Evolutionary conservation across 1,284 basidiomycete species (phyloP).

Genomic region (Ustilago sp.): DNA sequence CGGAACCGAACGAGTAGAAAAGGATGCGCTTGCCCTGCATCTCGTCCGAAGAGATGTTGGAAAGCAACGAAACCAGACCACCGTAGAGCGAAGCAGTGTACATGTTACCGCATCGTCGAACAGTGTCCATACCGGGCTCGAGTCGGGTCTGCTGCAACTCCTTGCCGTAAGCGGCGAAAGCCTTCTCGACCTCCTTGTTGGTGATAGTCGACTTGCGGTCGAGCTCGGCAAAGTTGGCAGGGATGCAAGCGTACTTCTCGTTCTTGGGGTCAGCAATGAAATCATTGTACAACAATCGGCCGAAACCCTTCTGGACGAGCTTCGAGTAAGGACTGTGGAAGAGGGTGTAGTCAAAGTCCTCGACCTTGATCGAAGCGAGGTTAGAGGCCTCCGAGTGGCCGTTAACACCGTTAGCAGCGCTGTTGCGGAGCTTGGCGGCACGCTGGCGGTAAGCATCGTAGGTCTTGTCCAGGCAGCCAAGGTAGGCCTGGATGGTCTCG

Average conservation of each 20-base stretch:
- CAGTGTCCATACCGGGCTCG: conserved; percentile 67
- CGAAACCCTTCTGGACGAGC: conserved; percentile 96
- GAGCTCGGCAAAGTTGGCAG: conserved; percentile 75
- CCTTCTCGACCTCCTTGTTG: conserved; percentile 95
- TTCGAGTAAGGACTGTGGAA: conserved; percentile 93
- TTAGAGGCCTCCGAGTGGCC: conserved; percentile 49
- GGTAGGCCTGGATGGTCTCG: conserved; percentile 93
- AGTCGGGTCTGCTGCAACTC: conserved; percentile 53
- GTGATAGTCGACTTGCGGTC: conserved; percentile 74
- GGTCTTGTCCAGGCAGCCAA: conserved; percentile 89
- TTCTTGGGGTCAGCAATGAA: conserved; percentile 83
- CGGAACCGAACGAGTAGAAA: conserved; percentile 94
- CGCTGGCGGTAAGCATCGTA: conserved; percentile 90
- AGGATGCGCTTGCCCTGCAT: conserved; percentile 74
- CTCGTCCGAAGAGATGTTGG: conserved; percentile 56
- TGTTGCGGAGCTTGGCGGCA: conserved; percentile 73
- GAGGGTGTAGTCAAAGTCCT: conserved; percentile 86
- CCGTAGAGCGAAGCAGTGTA: conserved; percentile 98
- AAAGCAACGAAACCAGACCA: conserved; percentile 78
- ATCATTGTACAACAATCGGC: conserved; percentile 92
- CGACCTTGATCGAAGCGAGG: conserved; percentile 75
- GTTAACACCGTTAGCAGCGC: conserved; percentile 43
- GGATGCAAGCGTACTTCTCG: conserved; percentile 79
- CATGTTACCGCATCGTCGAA: conserved; percentile 82
- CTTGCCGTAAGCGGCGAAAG: conserved; percentile 64